Evolutionary conservation across 176 grass and related monocot genomes (phyloP), one percentile per base, ranked within the genome.

Genomic region (Stipa capillata): DNA sequence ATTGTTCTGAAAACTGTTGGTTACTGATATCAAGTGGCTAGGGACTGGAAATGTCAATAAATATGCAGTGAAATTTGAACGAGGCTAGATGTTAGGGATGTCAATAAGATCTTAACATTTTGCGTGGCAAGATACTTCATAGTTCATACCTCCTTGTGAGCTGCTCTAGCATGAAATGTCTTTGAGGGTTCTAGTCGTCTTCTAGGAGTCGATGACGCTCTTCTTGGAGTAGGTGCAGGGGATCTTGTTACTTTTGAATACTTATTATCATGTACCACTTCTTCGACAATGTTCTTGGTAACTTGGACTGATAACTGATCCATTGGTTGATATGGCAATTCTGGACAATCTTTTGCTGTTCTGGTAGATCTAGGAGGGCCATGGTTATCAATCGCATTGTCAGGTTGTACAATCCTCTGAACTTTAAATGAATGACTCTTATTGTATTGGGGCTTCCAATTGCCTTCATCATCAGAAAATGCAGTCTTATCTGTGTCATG

Each of bases 121-220:
- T 40, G 16, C 39, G 78, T 32, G 1, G 56, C 44, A n/a, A 68
- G 16, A 36, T 51, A 51, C 25, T 21, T 73, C 74, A 9, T 69
- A 69, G 40, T 40, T 69, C n/a, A 20, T 85, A 94, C 93, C 86
- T 89, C 87, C 59, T 86, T 88, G 13, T 74, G 71, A 75, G 34
- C 48, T 79, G 83, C 78, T 86, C 79, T 87, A 70, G 85, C 85
- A 87, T 97, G 90, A 61, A 93, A 97, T 64, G 85, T 88, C 68
- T 86, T 97, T 9, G 93, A 88, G 69, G 80, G 73, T 27, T 97
- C 61, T 69, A 93, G 60, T 5, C 52, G 76, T 55, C 77, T 77
- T 78, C 87, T 90, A 29, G 90, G 90, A 60, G 93, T 88, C 0
- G 85, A 82, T 69, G 85, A 93, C 18, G 83, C 73, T 28, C 85